Evolutionary conservation across 495 filamentous ascomycete genomes (phyloP).

Genomic region (Penicillium cataractarum): DNA sequence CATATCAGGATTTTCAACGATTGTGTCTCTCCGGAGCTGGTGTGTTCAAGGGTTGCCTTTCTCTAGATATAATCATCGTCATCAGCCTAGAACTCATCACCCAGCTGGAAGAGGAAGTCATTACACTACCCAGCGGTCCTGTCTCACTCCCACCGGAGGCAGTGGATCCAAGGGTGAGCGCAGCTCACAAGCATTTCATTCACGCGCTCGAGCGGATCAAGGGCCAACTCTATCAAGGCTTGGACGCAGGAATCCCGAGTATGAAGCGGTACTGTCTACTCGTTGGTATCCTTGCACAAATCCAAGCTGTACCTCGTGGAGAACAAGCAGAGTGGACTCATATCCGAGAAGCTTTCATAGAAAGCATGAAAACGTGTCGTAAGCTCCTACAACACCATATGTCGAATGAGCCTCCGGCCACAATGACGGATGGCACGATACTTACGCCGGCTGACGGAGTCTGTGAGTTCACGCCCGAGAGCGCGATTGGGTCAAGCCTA

Average conservation of each 20-base stretch:
- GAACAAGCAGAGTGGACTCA: constrained; percentile 11
- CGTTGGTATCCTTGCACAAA: constrained; percentile 21
- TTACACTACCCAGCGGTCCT: constrained; percentile 8
- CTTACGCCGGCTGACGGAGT: background rate
- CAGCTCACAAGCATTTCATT: constrained; percentile 18
- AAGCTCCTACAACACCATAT: constrained; percentile 20
- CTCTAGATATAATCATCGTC: constrained; percentile 31
- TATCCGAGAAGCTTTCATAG: constrained; percentile 18
- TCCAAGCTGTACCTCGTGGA: constrained; percentile 6
- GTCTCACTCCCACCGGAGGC: background rate
- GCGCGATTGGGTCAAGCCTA: constrained; percentile 19
- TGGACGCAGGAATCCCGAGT: constrained; percentile 28
- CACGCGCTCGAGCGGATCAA: constrained; percentile 22
- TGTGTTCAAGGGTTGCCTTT: constrained; percentile 44
- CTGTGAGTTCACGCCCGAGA: constrained; percentile 24
- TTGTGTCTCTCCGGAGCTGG: constrained; percentile 40
- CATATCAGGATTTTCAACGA: constrained; percentile 37
- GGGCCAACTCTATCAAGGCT: constrained; percentile 18
- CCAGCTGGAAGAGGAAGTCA: constrained; percentile 36
- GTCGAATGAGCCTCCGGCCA: background rate
- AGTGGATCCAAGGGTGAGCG: constrained; percentile 18
- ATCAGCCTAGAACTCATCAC: constrained; percentile 45
- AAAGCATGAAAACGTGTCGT: constrained; percentile 17
- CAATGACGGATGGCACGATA: constrained; percentile 1
- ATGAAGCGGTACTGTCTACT: constrained; percentile 31